These are phyloP conservation scores for Cladophialophora exuberans DNA, from an alignment of 2,329 filamentous ascomycete species.

Conservation along the genomic window DNA sequence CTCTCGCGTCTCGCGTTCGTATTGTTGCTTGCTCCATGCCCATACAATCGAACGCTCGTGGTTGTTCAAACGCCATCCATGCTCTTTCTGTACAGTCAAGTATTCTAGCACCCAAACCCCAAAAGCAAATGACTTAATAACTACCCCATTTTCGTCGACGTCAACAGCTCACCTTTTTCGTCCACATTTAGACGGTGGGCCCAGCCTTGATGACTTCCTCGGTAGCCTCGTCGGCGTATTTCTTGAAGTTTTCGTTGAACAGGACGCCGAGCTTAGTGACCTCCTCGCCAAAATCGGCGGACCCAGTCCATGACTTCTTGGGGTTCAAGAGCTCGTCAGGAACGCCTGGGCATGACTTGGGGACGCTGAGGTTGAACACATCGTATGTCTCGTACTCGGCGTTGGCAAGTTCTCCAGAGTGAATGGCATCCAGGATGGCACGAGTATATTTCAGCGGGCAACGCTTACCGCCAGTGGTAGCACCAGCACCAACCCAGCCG, in stretches of 20 bases:
- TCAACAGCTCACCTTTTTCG: constrained; percentile 4
- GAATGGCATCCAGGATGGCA: constrained; percentile 96
- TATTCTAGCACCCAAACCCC: not conserved
- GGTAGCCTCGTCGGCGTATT: constrained; percentile 85
- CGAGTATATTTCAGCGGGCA: constrained; percentile 99
- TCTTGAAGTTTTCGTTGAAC: constrained; percentile 97
- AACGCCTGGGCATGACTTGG: constrained; percentile 85
- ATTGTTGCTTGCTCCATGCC: constrained; percentile 16
- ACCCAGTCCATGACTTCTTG: constrained; percentile 85
- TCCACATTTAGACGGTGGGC: constrained; percentile 38
- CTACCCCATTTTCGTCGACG: not conserved
- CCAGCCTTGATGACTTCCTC: constrained; percentile 69
- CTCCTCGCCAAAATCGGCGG: constrained; percentile 79
- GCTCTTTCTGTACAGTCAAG: constrained; percentile 25
- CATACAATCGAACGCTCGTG: constrained; percentile 30
- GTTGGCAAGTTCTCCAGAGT: constrained; percentile 92
- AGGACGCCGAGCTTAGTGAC: constrained; percentile 87
- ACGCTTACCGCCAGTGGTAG: constrained; percentile 88
- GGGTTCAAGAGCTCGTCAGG: constrained; percentile 94
- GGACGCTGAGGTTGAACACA: constrained; percentile 95
- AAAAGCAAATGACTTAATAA: constrained; percentile 7
- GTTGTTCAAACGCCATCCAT: constrained; percentile 26
- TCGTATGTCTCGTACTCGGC: constrained; percentile 94
- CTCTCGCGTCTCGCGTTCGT: constrained; percentile 35
- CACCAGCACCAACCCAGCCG: constrained; percentile 92